A percentile compares a stretch with the other conserved stretches of the same genome.
Conservation (phyloP, 192 early-diverging fungal genomes). For the Gaertneriomyces semiglobifer region DNA sequence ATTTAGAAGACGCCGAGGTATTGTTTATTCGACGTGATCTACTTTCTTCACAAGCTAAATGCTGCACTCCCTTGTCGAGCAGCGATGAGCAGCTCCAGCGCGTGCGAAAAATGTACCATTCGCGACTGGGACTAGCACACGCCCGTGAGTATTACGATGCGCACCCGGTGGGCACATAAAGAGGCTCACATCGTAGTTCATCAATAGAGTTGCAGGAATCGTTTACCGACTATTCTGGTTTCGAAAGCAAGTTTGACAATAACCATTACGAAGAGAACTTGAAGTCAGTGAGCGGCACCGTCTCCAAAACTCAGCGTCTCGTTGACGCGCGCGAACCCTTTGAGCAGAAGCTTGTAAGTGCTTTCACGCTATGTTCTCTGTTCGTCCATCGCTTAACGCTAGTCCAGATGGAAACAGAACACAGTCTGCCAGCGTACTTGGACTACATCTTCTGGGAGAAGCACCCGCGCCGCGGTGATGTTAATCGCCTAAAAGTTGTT, state of each 20-base stretch:
- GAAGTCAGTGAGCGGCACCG: slow-evolving; percentile 44
- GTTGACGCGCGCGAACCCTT: slow-evolving; percentile 44
- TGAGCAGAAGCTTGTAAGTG: slow-evolving; percentile 55
- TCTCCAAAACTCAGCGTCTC: slow-evolving; percentile 38
- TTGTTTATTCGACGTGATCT: too few species aligned
- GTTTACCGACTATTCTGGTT: slow-evolving; percentile 58
- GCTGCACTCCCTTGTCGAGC: neutral
- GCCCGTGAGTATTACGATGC: slow-evolving; percentile 25
- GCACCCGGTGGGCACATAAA: neutral
- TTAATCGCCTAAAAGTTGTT: slow-evolving; percentile 43
- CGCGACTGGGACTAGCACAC: slow-evolving; percentile 44
- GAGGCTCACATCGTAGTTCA: neutral
- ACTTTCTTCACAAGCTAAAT: too few species aligned
- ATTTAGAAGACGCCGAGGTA: too few species aligned
- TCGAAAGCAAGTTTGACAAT: slow-evolving; percentile 54
- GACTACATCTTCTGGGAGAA: slow-evolving; percentile 60
- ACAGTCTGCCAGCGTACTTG: slow-evolving; percentile 43
- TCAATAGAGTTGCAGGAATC: slow-evolving; percentile 54
- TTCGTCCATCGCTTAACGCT: neutral
- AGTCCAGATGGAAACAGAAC: neutral
- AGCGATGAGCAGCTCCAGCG: slow-evolving; percentile 19
- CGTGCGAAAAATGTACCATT: slow-evolving; percentile 41
- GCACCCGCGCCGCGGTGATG: slow-evolving; percentile 20
- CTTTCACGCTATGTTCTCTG: neutral
- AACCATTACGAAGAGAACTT: slow-evolving; percentile 56